Evolutionary conservation across 2,329 filamentous ascomycete genomes (phyloP).

Genomic region (Calonectria pseudoreteaudii): DNA sequence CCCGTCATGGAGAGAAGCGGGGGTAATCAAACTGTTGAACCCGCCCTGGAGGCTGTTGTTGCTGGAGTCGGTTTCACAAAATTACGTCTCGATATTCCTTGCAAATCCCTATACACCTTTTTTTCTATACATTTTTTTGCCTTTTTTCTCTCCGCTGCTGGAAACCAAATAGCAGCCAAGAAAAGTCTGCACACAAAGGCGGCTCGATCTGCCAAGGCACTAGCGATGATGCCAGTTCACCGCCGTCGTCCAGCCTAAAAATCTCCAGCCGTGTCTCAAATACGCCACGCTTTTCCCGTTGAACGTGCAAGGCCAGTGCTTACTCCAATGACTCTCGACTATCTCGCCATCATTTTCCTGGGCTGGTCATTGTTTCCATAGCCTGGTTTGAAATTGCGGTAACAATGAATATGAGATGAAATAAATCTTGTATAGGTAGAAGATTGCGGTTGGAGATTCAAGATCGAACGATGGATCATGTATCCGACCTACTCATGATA

Average conservation of each 20-base stretch:
- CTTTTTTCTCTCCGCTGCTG: no score
- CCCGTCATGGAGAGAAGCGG: neutral
- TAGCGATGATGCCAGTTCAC: neutral
- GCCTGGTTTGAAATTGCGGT: neutral
- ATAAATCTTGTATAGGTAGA: no score
- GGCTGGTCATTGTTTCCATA: neutral
- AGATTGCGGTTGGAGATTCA: neutral
- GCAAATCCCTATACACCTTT: neutral
- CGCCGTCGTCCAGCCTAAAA: neutral
- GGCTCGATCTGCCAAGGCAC: neutral
- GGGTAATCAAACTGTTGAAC: neutral
- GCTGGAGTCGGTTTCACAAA: neutral
- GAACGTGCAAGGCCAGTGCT: neutral
- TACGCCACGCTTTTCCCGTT: neutral
- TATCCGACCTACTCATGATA: neutral
- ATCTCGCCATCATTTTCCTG: neutral
- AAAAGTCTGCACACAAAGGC: neutral
- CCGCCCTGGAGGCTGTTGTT: no score
- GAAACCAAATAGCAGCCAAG: neutral
- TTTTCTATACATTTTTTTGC: neutral
- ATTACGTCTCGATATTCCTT: no score
- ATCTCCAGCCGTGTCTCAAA: neutral
- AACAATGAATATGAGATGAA: no score
- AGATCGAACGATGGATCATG: neutral
- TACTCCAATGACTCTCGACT: neutral